Percentiles rank a stretch among this genome's conserved stretches.
Conservation (phyloP, 2,329 filamentous ascomycete species). For the Phialophora tarda region DNA sequence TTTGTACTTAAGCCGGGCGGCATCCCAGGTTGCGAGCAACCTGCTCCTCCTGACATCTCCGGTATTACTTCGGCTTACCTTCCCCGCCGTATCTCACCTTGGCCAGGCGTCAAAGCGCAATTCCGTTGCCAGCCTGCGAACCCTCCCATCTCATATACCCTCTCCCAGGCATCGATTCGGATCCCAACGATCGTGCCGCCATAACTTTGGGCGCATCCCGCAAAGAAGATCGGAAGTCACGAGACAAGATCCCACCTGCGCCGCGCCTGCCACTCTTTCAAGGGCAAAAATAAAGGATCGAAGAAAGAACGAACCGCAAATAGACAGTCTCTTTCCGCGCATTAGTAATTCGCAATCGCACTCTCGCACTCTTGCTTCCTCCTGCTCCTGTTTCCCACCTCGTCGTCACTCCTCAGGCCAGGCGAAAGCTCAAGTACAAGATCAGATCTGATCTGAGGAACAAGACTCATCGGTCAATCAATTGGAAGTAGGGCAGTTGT, state of each 20-base stretch:
- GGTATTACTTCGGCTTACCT: conserved; percentile 25
- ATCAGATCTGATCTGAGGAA: conserved; percentile 18
- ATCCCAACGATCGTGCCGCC: conserved; percentile 28
- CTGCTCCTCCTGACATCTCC: conserved; percentile 28
- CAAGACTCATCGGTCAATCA: conserved; percentile 26
- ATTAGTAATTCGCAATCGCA: conserved; percentile 36
- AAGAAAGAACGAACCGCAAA: conserved; percentile 27
- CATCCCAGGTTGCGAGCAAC: conserved; percentile 31
- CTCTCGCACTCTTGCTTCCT: conserved; percentile 31
- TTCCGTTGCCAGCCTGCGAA: conserved; percentile 29
- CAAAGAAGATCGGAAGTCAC: conserved; percentile 19
- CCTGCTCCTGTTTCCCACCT: conserved; percentile 28
- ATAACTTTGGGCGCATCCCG: conserved; percentile 28
- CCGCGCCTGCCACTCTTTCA: conserved; percentile 31
- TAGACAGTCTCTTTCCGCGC: conserved; percentile 39
- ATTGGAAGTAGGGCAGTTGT: conserved; percentile 35
- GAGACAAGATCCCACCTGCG: conserved; percentile 22
- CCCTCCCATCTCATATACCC: conserved; percentile 10
- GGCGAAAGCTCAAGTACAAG: conserved; percentile 9
- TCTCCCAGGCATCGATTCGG: conserved; percentile 22
- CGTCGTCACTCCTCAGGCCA: conserved; percentile 22
- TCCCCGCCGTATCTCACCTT: conserved; percentile 23
- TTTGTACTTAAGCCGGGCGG: conserved; percentile 31
- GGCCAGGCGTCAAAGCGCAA: conserved; percentile 30
- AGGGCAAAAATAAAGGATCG: conserved; percentile 23